Evolutionary conservation across 1,284 basidiomycete genomes (phyloP).

Genomic region (Leccinum fuscescens): DNA sequence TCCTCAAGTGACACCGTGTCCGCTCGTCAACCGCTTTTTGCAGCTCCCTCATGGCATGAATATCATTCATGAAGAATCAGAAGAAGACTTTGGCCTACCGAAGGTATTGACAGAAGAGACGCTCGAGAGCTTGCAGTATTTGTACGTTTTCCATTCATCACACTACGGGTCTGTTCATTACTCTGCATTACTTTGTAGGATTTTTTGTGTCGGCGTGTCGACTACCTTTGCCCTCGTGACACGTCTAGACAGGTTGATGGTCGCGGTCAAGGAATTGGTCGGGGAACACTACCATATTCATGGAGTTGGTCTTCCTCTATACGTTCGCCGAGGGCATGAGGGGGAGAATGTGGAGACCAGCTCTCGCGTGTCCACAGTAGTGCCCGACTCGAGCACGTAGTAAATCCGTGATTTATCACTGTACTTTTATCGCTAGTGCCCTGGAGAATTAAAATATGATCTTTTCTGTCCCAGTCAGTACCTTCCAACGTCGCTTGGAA

Average conservation of each 20-base stretch:
- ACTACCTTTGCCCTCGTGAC: conserved; percentile 66
- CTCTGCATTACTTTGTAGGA: conserved; percentile 37
- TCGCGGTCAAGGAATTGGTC: conserved; percentile 76
- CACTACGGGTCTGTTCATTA: not conserved
- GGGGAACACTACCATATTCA: conserved; percentile 80
- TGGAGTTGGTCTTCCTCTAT: conserved; percentile 49
- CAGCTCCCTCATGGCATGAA: conserved; percentile 59
- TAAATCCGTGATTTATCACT: not conserved
- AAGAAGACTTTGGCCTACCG: conserved; percentile 69
- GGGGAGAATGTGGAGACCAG: conserved; percentile 15
- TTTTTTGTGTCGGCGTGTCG: conserved; percentile 73
- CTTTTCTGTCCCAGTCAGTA: too few relatives aligned
- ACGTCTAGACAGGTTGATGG: conserved; percentile 69
- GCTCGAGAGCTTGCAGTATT: conserved; percentile 66
- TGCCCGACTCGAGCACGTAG: not conserved
- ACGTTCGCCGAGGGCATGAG: conserved; percentile 14
- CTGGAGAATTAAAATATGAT: not conserved
- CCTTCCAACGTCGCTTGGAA: not conserved
- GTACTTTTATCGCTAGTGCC: not conserved
- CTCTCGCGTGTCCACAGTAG: conserved; percentile 7
- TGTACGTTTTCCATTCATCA: conserved; percentile 42
- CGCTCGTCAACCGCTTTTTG: conserved; percentile 76
- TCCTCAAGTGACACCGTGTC: conserved; percentile 85
- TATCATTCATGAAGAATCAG: conserved; percentile 60
- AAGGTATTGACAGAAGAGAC: conserved; percentile 62